Conservation (phyloP, 1,139 yeast genomes). For the Yamadazyma triangularis region DNA sequence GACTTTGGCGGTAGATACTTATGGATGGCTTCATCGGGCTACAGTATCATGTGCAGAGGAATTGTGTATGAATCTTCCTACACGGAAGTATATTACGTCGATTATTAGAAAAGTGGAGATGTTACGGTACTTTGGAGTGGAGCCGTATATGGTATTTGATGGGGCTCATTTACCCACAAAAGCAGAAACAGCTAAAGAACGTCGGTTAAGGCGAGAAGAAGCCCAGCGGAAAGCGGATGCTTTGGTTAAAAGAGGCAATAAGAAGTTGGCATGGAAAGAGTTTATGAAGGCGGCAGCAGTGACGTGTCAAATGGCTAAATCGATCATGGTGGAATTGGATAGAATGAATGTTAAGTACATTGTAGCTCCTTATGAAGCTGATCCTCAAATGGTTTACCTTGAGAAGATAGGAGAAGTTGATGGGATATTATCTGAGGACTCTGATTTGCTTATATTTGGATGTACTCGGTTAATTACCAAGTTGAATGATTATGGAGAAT, state of each 20-base stretch:
- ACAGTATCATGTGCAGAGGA: conserved; percentile 82
- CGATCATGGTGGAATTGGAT: conserved; percentile 71
- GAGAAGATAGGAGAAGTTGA: conserved; percentile 73
- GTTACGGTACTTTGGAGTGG: conserved; percentile 64
- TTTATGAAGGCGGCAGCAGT: conserved; percentile 82
- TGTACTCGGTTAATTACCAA: conserved; percentile 74
- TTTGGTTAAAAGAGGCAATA: conserved; percentile 48
- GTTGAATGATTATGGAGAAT: conserved; percentile 69
- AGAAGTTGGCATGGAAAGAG: conserved; percentile 57
- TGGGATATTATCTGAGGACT: conserved; percentile 90
- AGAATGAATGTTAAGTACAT: conserved; percentile 58
- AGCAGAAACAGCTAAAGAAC: conserved; percentile 62
- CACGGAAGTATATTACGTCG: conserved; percentile 59
- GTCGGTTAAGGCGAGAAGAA: conserved; percentile 53
- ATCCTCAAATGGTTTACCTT: conserved; percentile 90
- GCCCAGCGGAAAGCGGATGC: conserved; percentile 55
- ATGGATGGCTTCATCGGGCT: conserved; percentile 94
- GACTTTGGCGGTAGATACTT: conserved; percentile 88
- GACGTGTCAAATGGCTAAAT: conserved; percentile 87
- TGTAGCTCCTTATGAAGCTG: conserved; percentile 99
- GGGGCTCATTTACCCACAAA: conserved; percentile 87
- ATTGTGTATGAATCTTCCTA: conserved; percentile 66
- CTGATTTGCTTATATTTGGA: conserved; percentile 89
- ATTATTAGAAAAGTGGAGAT: conserved; percentile 60
- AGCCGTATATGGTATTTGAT: conserved; percentile 89